Evolutionary conservation across 306 rosid genomes (phyloP).

Genomic region (Rosa rugosa): DNA sequence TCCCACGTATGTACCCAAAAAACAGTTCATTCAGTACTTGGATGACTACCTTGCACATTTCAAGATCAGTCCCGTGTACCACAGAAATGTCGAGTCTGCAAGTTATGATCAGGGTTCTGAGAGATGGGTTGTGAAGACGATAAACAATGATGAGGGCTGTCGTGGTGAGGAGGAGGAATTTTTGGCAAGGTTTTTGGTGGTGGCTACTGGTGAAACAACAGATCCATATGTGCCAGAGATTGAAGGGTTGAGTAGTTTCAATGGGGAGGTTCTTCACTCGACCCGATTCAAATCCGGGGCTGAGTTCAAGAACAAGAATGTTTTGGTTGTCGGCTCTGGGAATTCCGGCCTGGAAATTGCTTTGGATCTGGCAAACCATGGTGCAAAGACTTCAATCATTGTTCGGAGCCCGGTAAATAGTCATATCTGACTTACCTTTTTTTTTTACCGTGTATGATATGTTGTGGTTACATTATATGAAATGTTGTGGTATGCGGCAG

Average conservation of each 20-base stretch:
- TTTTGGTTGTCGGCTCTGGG: constrained; percentile 77
- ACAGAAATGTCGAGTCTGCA: constrained; percentile 43
- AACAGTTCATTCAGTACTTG: constrained; percentile 46
- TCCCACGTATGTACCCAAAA: constrained; percentile 50
- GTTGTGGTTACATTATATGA: not conserved
- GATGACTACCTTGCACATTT: constrained; percentile 45
- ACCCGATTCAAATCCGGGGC: constrained; percentile 45
- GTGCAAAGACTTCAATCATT: constrained; percentile 56
- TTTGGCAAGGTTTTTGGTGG: constrained; percentile 44
- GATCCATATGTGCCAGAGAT: constrained; percentile 52
- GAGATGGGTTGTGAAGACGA: constrained; percentile 53
- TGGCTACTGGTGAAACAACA: constrained; percentile 60
- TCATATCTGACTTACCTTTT: not conserved
- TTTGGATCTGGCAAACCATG: constrained; percentile 47
- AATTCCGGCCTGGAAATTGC: constrained; percentile 83
- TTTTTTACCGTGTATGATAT: not conserved
- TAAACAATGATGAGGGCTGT: not conserved
- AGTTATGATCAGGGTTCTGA: constrained; percentile 15
- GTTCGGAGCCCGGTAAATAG: constrained; percentile 62
- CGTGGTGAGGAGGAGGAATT: constrained; percentile 44
- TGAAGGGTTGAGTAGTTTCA: constrained; percentile 44
- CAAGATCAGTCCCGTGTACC: constrained; percentile 43
- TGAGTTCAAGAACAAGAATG: constrained; percentile 38
- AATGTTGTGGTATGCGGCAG: constrained; percentile 26
- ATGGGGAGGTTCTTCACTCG: constrained; percentile 61